Percentiles rank a stretch among this genome's conserved stretches.
phyloP scores from a whole-genome alignment of 176 grass and related monocot species.

The Eleusine indica region DNA sequence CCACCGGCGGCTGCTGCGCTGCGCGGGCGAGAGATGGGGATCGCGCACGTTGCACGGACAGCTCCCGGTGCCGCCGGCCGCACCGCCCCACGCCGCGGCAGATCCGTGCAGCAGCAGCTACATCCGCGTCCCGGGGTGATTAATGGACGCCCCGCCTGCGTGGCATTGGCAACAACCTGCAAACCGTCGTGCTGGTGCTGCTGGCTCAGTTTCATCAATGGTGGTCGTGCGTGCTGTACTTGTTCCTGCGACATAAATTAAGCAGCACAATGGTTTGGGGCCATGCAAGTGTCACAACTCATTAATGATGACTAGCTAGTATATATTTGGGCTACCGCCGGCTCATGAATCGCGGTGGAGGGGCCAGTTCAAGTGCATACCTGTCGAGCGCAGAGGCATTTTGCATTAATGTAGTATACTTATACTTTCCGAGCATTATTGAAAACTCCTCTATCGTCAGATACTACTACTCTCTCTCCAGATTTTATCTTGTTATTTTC shows the following conservation, averaged over 20 bases:
- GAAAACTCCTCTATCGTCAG: too few relatives aligned
- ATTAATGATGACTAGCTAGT: slow-evolving; percentile 10
- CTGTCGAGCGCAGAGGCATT: background rate
- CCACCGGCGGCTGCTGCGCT: slow-evolving; percentile 6
- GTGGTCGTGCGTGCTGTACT: too few relatives aligned
- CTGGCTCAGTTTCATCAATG: background rate
- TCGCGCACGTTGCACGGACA: slow-evolving; percentile 19
- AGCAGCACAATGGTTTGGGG: background rate
- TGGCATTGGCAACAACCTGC: background rate
- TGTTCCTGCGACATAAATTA: too few relatives aligned
- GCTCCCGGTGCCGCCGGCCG: background rate
- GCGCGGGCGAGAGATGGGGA: background rate
- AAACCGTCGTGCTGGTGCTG: background rate
- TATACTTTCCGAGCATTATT: too few relatives aligned
- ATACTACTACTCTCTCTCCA: too few relatives aligned
- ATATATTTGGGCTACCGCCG: background rate
- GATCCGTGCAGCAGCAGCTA: too few relatives aligned
- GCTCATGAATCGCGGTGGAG: background rate
- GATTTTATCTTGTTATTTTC: too few relatives aligned
- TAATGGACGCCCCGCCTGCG: background rate
- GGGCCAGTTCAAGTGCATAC: background rate
- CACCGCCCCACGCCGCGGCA: slow-evolving; percentile 16
- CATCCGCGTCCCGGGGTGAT: background rate
- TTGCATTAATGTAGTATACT: background rate
- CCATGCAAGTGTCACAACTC: background rate